A percentile compares a stretch with the other conserved stretches of the same genome.
Evolutionary conservation across 306 rosid species (phyloP).

Genomic region (Vigna nakashimae): DNA sequence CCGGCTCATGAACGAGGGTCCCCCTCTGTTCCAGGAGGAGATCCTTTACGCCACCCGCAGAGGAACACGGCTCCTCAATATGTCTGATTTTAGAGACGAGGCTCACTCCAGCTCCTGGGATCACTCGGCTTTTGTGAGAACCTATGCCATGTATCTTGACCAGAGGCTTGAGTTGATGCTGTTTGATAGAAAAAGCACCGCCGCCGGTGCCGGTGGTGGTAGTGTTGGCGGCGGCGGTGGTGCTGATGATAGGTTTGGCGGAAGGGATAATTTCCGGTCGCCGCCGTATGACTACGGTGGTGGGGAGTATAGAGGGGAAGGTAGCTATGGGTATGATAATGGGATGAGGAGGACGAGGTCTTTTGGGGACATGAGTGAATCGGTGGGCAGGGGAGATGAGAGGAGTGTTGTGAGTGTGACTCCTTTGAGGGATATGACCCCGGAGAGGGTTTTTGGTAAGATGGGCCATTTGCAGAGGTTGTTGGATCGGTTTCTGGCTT

Average conservation of each 20-base stretch:
- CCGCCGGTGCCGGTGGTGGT: conserved; percentile 13
- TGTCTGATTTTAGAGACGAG: conserved; percentile 92
- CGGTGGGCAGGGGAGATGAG: conserved; percentile 58
- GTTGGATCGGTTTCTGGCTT: conserved; percentile 84
- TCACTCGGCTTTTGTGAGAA: conserved; percentile 87
- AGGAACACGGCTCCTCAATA: conserved; percentile 87
- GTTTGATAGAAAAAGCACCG: conserved; percentile 61
- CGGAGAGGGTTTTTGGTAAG: conserved; percentile 85
- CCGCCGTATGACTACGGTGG: conserved; percentile 78
- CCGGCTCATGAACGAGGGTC: conserved; percentile 83
- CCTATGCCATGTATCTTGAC: conserved; percentile 89
- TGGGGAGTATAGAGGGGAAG: conserved; percentile 58
- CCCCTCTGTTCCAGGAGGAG: conserved; percentile 83
- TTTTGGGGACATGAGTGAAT: conserved; percentile 81
- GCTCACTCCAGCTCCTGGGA: conserved; percentile 99
- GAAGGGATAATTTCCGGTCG: conserved; percentile 74
- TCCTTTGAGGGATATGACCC: conserved; percentile 87
- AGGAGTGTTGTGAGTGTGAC: conserved; percentile 68
- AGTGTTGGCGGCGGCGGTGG: conserved; percentile 6
- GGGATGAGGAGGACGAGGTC: conserved; percentile 90
- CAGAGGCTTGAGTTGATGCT: conserved; percentile 85
- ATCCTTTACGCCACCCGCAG: conserved; percentile 86
- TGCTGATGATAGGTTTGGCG: conserved; percentile 61
- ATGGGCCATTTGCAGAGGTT: conserved; percentile 95
- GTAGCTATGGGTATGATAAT: conserved; percentile 57